A percentile compares a stretch with the other conserved stretches of the same genome.
phyloP scores from a whole-genome alignment of 2,329 filamentous ascomycete genomes.

The Exophiala viscosa region DNA sequence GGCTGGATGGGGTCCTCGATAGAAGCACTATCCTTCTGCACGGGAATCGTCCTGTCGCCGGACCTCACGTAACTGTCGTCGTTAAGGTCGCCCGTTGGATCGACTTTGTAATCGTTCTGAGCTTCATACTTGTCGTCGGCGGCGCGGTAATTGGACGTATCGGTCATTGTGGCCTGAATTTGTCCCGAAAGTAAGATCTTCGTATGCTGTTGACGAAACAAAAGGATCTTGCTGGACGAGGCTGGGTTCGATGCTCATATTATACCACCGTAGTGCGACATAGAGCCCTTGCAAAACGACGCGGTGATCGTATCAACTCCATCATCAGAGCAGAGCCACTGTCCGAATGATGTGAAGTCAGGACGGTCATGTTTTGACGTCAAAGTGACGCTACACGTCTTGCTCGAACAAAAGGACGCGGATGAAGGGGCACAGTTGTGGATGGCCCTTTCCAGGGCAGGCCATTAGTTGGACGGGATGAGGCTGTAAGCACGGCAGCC shows the following conservation, averaged over 20 bases:
- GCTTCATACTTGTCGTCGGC: constrained; percentile 4
- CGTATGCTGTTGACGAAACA: too few relatives aligned
- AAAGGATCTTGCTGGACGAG: too few relatives aligned
- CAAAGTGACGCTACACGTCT: not conserved
- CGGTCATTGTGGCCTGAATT: constrained; percentile 2
- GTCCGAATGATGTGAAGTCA: not conserved
- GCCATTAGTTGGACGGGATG: too few relatives aligned
- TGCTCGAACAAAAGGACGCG: too few relatives aligned
- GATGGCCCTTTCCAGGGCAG: too few relatives aligned
- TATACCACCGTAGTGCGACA: too few relatives aligned
- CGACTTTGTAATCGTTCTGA: not conserved
- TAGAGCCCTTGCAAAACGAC: too few relatives aligned
- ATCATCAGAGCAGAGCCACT: not conserved
- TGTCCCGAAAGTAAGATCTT: too few relatives aligned
- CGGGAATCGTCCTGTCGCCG: not conserved
- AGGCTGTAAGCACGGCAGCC: too few relatives aligned
- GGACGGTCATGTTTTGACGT: not conserved
- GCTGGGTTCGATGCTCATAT: too few relatives aligned
- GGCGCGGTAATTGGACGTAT: constrained; percentile 2
- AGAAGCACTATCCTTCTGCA: not conserved
- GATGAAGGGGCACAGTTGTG: too few relatives aligned
- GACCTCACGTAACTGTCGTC: not conserved
- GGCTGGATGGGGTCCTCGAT: constrained; percentile 1
- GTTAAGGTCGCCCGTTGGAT: not conserved
- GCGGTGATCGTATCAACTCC: not conserved